Evolutionary conservation across 1,139 yeast genomes (phyloP).

Genomic region (Kurtzmaniella quercitrusa): DNA sequence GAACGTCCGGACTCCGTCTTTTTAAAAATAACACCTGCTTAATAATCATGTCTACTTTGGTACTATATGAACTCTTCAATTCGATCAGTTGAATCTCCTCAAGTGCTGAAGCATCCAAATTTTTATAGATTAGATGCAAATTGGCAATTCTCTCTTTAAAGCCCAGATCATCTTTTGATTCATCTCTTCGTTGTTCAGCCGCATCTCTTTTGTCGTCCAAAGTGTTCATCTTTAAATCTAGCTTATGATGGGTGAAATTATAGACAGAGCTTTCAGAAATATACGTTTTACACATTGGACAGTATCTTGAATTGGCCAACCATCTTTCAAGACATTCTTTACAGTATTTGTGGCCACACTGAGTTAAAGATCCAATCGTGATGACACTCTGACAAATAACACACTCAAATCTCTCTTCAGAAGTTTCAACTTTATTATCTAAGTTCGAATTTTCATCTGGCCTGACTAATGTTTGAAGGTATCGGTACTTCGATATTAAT

Average conservation of each 20-base stretch:
- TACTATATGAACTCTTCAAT: constrained; percentile 58
- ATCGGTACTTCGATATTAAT: constrained; percentile 53
- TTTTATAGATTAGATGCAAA: constrained; percentile 45
- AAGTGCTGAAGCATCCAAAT: constrained; percentile 36
- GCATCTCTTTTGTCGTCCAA: constrained; percentile 24
- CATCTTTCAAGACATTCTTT: constrained; percentile 71
- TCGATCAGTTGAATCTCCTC: constrained; percentile 41
- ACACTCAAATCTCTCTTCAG: constrained; percentile 50
- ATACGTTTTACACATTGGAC: constrained; percentile 74
- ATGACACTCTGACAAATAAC: constrained; percentile 73
- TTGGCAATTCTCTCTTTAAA: constrained; percentile 14
- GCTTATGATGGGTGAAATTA: constrained; percentile 49
- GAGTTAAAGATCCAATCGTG: constrained; percentile 70
- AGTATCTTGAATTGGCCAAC: constrained; percentile 50
- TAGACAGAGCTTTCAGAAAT: constrained; percentile 48
- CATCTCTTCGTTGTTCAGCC: constrained; percentile 10
- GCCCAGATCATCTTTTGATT: constrained; percentile 8
- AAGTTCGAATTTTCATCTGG: constrained; percentile 8
- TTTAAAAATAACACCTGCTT: constrained; percentile 65
- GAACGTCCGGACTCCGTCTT: constrained; percentile 57
- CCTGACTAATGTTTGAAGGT: constrained; percentile 47
- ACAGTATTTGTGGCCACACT: constrained; percentile 90
- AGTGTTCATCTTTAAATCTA: constrained; percentile 44
- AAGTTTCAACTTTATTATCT: constrained; percentile 12
- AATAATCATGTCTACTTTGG: constrained; percentile 81